These are phyloP conservation scores for Acanthamoeba rhysodes DNA, from an alignment of 208 protist species.

Conservation along the genomic window DNA sequence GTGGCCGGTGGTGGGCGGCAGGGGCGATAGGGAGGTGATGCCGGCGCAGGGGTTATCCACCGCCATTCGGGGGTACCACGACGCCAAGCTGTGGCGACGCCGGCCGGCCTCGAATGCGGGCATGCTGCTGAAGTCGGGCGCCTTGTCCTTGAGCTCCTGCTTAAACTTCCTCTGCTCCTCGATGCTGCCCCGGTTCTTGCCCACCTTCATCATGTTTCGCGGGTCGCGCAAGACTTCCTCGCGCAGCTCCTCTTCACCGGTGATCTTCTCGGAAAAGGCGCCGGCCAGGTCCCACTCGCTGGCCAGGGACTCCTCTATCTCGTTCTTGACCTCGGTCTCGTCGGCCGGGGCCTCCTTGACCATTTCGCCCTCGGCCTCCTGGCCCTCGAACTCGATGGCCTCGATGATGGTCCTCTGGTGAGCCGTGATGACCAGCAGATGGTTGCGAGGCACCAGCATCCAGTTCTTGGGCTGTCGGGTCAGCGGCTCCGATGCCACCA, in stretches of 20 bases:
- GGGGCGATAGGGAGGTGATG: constrained; percentile 19
- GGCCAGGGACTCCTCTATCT: constrained; percentile 40
- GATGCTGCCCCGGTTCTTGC: constrained; percentile 35
- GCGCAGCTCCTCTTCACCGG: constrained; percentile 48
- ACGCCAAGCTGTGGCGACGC: constrained; percentile 50
- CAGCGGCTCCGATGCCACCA: constrained; percentile 66
- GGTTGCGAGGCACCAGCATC: constrained; percentile 67
- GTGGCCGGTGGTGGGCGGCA: constrained; percentile 39
- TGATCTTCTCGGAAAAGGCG: background rate
- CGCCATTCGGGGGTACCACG: constrained; percentile 62
- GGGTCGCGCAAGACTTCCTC: constrained; percentile 36
- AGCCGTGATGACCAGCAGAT: constrained; percentile 50
- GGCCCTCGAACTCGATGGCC: constrained; percentile 56
- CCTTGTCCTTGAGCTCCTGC: constrained; percentile 64
- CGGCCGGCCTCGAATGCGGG: background rate
- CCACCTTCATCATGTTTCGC: constrained; percentile 62
- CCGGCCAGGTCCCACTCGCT: constrained; percentile 63
- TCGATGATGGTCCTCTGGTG: constrained; percentile 61
- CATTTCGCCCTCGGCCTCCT: constrained; percentile 2
- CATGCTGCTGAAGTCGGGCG: constrained; percentile 36
- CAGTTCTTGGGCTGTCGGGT: constrained; percentile 36
- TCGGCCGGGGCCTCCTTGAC: constrained; percentile 39
- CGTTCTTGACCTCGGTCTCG: constrained; percentile 60
- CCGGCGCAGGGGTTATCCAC: background rate
- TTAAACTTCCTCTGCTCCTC: constrained; percentile 56